Evolutionary conservation across 2,329 filamentous ascomycete genomes (phyloP).

Genomic region (Penicillium verrucosum): DNA sequence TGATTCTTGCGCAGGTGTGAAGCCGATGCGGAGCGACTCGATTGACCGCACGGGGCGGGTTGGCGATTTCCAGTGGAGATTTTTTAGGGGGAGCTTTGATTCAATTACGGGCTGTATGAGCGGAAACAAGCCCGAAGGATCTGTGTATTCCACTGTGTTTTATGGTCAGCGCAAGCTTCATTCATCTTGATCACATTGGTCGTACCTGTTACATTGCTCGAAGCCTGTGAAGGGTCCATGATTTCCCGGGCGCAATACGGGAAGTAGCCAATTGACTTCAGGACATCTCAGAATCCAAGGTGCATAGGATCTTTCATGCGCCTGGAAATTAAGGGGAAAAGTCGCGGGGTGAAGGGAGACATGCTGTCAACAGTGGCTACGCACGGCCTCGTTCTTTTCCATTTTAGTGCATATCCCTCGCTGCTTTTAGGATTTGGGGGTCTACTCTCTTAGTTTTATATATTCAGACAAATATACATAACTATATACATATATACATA

Average conservation of each 20-base stretch:
- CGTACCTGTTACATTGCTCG: constrained; percentile 70
- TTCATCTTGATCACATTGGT: constrained; percentile 1
- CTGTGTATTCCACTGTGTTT: constrained; percentile 82
- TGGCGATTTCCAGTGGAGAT: constrained; percentile 96
- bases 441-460: not conserved
- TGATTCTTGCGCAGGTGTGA: constrained; percentile 61
- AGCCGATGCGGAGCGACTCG: constrained; percentile 83
- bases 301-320: constrained; percentile 3
- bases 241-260: constrained; percentile 31
- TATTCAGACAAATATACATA: not conserved
- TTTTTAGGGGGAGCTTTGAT: constrained; percentile 76
- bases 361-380: constrained; percentile 9
- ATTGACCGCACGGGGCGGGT: constrained; percentile 89
- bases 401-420: constrained; percentile 4
- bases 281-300: constrained; percentile 23
- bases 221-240: constrained; percentile 50
- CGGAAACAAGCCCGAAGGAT: constrained; percentile 84
- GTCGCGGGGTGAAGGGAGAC: constrained; percentile 9
- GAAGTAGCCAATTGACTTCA: constrained; percentile 21
- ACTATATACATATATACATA: not conserved
- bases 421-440: constrained; percentile 1
- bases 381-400: constrained; percentile 9
- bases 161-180: constrained; percentile 18
- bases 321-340: constrained; percentile 3
- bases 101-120: constrained; percentile 74